These are phyloP conservation scores for Allium fistulosum DNA, from an alignment of 106 monocot species.

Conservation along the genomic window DNA sequence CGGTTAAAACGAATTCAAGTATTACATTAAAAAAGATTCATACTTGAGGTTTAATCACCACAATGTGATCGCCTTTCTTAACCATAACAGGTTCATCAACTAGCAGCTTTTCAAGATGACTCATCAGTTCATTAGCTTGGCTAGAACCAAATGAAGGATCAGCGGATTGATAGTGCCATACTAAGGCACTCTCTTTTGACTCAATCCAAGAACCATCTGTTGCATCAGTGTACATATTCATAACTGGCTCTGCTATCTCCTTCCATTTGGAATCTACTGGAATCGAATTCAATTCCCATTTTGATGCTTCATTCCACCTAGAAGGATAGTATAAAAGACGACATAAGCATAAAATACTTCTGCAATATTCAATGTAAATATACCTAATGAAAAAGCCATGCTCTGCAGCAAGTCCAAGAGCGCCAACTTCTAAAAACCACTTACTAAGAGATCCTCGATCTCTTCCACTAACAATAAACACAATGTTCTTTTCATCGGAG, in stretches of 20 bases:
- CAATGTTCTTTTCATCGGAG: slow-evolving; percentile 25
- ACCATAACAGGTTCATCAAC: slow-evolving; percentile 23
- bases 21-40: background rate
- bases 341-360: no score
- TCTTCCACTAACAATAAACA: slow-evolving; percentile 52
- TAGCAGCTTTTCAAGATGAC: slow-evolving; percentile 16
- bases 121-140: slow-evolving; percentile 10
- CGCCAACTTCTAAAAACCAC: slow-evolving; percentile 33
- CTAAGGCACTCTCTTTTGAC: slow-evolving; percentile 19
- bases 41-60: slow-evolving; percentile 53
- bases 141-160: slow-evolving; percentile 9
- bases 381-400: slow-evolving; percentile 57
- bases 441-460: slow-evolving; percentile 16
- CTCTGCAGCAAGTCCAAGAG: slow-evolving; percentile 50
- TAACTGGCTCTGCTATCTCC: slow-evolving; percentile 13
- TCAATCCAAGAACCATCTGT: slow-evolving; percentile 22
- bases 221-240: slow-evolving; percentile 10
- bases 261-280: slow-evolving; percentile 10
- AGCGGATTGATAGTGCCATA: slow-evolving; percentile 16
- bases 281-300: slow-evolving; percentile 14
- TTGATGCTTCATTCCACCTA: slow-evolving; percentile 10
- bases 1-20: no score
- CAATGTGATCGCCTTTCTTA: slow-evolving; percentile 27
- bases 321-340: background rate
- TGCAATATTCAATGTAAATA: no score